phyloP scores from a whole-genome alignment of 2,329 filamentous ascomycete species.

The Aspergillus sp. region DNA sequence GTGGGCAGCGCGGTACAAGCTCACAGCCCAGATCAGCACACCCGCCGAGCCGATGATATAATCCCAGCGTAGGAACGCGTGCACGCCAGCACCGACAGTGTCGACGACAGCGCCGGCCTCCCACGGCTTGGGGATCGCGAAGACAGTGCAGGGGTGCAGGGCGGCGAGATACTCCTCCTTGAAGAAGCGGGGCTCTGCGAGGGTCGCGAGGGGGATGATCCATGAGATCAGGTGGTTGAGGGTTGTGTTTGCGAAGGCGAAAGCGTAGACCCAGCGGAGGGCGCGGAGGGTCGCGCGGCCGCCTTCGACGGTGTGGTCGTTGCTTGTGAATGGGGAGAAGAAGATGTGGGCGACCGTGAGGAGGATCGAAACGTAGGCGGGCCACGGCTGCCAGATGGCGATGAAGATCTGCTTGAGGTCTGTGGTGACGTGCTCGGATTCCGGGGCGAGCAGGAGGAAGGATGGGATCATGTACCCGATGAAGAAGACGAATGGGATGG shows the following conservation, averaged over 20 bases:
- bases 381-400: slow-evolving; percentile 53
- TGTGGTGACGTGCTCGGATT: slow-evolving; percentile 38
- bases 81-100: slow-evolving; percentile 42
- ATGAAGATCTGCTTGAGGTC: slow-evolving; percentile 50
- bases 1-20: slow-evolving; percentile 35
- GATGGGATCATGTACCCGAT: slow-evolving; percentile 48
- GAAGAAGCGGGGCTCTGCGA: slow-evolving; percentile 37
- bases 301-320: slow-evolving; percentile 22
- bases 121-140: slow-evolving; percentile 36
- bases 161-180: slow-evolving; percentile 29
- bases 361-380: slow-evolving; percentile 46
- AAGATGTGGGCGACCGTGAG: slow-evolving; percentile 31
- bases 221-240: slow-evolving; percentile 43
- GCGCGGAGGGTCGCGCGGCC: slow-evolving; percentile 28
- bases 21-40: slow-evolving; percentile 47
- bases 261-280: slow-evolving; percentile 42
- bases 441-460: slow-evolving; percentile 44
- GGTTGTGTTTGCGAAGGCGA: slow-evolving; percentile 41
- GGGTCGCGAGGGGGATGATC: slow-evolving; percentile 41
- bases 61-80: slow-evolving; percentile 52
- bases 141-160: slow-evolving; percentile 42
- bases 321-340: slow-evolving; percentile 24
- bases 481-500: slow-evolving; percentile 43
- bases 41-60: slow-evolving; percentile 44
- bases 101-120: slow-evolving; percentile 28